phyloP scores from a whole-genome alignment of 106 monocot species.

The Platanthera zijinensis region DNA sequence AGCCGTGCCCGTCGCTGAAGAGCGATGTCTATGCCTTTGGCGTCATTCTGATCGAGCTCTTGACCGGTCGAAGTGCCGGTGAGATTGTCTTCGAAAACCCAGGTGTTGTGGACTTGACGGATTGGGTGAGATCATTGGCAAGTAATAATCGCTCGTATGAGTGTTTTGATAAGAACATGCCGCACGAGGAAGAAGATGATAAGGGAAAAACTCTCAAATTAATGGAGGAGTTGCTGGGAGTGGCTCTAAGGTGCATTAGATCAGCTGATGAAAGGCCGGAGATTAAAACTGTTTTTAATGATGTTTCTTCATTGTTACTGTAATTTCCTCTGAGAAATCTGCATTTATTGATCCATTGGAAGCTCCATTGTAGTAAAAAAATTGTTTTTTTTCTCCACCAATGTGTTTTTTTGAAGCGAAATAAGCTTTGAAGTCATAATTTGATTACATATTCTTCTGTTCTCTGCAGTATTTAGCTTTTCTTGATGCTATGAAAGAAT shows the following conservation, averaged over 20 bases:
- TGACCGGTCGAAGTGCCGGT: slow-evolving; percentile 68
- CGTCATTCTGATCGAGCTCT: slow-evolving; percentile 65
- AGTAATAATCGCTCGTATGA: slow-evolving; percentile 38
- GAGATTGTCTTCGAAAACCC: slow-evolving; percentile 63
- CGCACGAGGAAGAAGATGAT: not conserved
- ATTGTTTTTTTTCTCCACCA: not conserved
- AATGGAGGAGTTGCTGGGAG: slow-evolving; percentile 33
- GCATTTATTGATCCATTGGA: slow-evolving; percentile 10
- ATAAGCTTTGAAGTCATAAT: too few species aligned
- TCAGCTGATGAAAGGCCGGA: slow-evolving; percentile 75
- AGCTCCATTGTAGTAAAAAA: too few species aligned
- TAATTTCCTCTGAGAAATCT: slow-evolving; percentile 9
- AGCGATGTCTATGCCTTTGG: slow-evolving; percentile 83
- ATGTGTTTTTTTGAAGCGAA: not conserved
- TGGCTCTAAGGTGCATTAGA: slow-evolving; percentile 68
- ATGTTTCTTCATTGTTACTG: slow-evolving; percentile 32
- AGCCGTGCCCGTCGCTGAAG: slow-evolving; percentile 75
- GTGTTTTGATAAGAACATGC: slow-evolving; percentile 51
- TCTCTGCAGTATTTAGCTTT: too few species aligned
- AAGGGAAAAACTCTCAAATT: slow-evolving; percentile 9
- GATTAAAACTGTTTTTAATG: slow-evolving; percentile 58
- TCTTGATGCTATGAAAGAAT: too few species aligned
- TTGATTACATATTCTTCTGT: too few species aligned
- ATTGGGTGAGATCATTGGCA: slow-evolving; percentile 62
- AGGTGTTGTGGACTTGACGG: slow-evolving; percentile 64